These are phyloP conservation scores for Paraglomus brasilianum DNA, from an alignment of 192 early-diverging fungal species.

Conservation along the genomic window DNA sequence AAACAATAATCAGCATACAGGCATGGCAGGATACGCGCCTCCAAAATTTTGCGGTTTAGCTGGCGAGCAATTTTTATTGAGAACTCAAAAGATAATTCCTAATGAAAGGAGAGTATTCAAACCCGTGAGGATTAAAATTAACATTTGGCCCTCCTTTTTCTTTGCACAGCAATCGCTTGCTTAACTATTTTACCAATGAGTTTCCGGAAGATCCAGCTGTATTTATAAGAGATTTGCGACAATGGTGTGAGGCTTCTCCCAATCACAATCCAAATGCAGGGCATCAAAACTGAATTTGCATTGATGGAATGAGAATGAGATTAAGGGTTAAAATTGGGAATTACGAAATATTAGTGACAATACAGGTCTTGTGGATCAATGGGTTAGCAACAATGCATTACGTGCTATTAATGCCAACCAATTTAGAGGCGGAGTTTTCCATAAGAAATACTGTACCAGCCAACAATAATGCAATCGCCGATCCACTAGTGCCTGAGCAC, in stretches of 20 bases:
- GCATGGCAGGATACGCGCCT: constrained; percentile 3
- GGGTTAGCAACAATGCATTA: constrained; percentile 2
- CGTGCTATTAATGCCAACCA: constrained; percentile 26
- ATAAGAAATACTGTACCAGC: constrained; percentile 9
- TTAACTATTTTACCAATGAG: constrained; percentile 7
- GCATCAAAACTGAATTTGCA: background rate
- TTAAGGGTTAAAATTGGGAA: constrained; percentile 7
- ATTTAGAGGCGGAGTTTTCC: constrained; percentile 4
- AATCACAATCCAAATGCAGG: background rate
- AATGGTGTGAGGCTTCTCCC: too few species aligned
- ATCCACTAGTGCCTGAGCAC: constrained; percentile 12
- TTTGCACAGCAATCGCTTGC: too few species aligned
- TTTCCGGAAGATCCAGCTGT: background rate
- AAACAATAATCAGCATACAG: background rate
- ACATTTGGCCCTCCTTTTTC: too few species aligned
- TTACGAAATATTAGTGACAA: constrained; percentile 16
- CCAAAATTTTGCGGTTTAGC: background rate
- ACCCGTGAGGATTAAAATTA: too few species aligned
- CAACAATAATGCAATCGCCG: background rate
- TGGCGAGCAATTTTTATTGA: too few species aligned
- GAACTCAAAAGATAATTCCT: too few species aligned
- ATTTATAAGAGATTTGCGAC: background rate
- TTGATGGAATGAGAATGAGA: background rate
- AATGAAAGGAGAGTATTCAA: too few species aligned
- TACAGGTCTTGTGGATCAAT: constrained; percentile 3